Conservation (phyloP, 805 yeast genomes). For the Phaffomyces antillensis region DNA sequence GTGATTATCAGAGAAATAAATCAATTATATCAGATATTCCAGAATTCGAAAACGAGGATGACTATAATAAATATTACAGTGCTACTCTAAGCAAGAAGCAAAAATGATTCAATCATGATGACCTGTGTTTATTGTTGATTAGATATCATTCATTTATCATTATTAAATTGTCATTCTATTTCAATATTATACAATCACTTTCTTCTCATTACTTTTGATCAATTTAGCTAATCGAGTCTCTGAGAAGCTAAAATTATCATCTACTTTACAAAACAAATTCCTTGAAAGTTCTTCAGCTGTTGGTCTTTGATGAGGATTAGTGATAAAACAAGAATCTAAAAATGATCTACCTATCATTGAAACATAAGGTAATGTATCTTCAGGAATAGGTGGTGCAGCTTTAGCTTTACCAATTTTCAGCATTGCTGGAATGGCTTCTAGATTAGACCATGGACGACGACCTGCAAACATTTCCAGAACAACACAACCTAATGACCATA, state of each 20-base stretch:
- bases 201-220: conserved; percentile 38
- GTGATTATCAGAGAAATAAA: not conserved
- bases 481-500: conserved; percentile 98
- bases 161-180: not conserved
- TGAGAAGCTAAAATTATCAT: conserved; percentile 39
- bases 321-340: conserved; percentile 64
- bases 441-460: conserved; percentile 93
- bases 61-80: no score
- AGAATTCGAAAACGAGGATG: no score
- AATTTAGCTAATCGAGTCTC: conserved; percentile 49
- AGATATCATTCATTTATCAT: not conserved
- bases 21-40: no score
- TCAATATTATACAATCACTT: conserved; percentile 7
- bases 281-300: conserved; percentile 63
- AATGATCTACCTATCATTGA: conserved; percentile 63
- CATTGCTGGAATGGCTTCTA: conserved; percentile 92
- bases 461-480: conserved; percentile 98
- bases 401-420: conserved; percentile 80
- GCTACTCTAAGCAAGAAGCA: not conserved
- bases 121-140: not conserved
- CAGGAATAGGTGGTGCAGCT: conserved; percentile 93
- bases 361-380: conserved; percentile 65
- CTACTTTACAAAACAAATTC: conserved; percentile 44
- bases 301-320: conserved; percentile 80
- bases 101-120: not conserved